Base-by-base conservation (phyloP, 202 grass and related monocot genomes). In the Panicum virgatum region DNA sequence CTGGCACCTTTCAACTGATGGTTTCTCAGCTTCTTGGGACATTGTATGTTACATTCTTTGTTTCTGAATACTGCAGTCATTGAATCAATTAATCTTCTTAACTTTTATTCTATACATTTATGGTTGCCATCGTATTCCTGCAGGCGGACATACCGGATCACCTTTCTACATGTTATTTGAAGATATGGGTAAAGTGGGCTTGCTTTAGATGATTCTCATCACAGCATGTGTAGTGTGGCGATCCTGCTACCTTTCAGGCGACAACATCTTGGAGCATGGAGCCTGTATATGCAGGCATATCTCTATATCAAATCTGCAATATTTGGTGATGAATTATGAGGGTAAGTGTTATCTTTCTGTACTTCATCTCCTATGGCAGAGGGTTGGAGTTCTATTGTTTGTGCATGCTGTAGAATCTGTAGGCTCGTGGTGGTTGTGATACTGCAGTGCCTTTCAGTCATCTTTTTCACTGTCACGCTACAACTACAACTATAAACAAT, bases 111-210 rank as follows among this genome's bases (percentile, higher is more conserved):
- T 45, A 18, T 86, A 5, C 10, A 83, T 74, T 89, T 47, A 79
- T 88, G 71, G n/a, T 59, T 88, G 9, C 79, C 27, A 77, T 82
- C 50, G 59, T 61, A 51, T 75, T 83, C 19, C 13, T 82, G 75
- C 90, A 98, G 92, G 92, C 77, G 15, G 96, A 98, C 86, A 53
- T 95, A 88, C 92, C 92, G 1, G 90, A 98, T 76, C 92, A 98
- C 77, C 82, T 98, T 56, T 91, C 84, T 66, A 80, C 46, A 37
- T 79, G 77, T 86, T 95, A 90, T 82, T 89, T 95, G 34, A 95
- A 34, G 68, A 89, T 72, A 61, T 98, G 92, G 95, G 64, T 90
- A 58, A 93, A 94, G 80, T 91, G 76, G 86, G 65, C 84, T 77
- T 92, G 70, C 73, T 89, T 77, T 69, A 77, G 87, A 59, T 80